Base-by-base conservation (phyloP, 2,329 filamentous ascomycete genomes). In the Penicillium griseofulvum region DNA sequence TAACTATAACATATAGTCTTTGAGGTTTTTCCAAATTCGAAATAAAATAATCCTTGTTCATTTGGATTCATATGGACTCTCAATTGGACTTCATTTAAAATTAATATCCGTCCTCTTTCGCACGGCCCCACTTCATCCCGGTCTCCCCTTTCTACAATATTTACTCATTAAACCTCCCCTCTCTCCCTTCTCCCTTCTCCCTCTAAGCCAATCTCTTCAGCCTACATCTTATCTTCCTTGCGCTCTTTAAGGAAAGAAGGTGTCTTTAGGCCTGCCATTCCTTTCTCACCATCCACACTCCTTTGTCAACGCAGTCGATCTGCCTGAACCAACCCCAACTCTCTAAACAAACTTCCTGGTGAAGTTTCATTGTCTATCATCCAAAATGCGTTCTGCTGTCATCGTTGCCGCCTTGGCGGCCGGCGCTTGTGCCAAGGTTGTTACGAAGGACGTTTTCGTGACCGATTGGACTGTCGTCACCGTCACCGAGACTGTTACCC, bases 401-500 rank as follows among this genome's bases (percentile, higher is more conserved):
- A 52, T 74, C 50, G 52, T 75, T 44, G 66, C 68, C 49, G 72
- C 71, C 44, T 59, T 75, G 54, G 72, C 71, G 46, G 64, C 68
- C 33, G 65, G 71, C 54, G 65, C 67, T 37, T 55, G 69, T 56
- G 72, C 68, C 49, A 65, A 66, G 39, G 71, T 70, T 22, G 38
- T 71, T 41, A 63, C 72, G 45, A 73, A 73, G 65, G 70, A 69
- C 51, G 65, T 64, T 31, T 71, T 71, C 46, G 67, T 67, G 39
- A 74, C 71, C 50, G 71, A 74, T 33, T 67, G 72, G 66, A 71
- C 68, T 31, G 56, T 70, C 41, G 64, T 70, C 48, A 74, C 72
- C 36, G 63, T 72, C 44, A 76, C 74, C 56, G 62, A 65, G 49
- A 74, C 70, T 24, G 65, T 75, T 45, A 65, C 63, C 29, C 56